A percentile compares a stretch with the other conserved stretches of the same genome.
phyloP scores from a whole-genome alignment of 768 basidiomycete species.

The Hortiboletus flavorubellus region DNA sequence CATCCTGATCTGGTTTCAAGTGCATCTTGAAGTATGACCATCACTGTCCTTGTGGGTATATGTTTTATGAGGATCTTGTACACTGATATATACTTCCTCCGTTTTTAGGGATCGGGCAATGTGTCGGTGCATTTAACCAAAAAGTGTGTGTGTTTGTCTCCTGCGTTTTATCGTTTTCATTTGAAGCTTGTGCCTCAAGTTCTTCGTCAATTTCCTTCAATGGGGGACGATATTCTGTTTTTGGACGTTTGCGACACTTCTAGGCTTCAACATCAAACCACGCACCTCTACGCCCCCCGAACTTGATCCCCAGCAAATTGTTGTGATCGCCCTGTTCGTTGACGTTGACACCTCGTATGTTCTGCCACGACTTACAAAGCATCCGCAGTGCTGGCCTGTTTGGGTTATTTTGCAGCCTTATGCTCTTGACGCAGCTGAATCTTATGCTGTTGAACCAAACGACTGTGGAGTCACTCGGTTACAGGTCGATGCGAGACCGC shows the following conservation, averaged over 20 bases:
- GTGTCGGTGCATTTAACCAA: slow-evolving; percentile 89
- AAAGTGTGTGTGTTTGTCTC: slow-evolving; percentile 56
- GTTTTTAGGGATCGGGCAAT: slow-evolving; percentile 81
- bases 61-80: neutral
- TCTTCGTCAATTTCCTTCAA: slow-evolving; percentile 79
- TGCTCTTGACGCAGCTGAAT: slow-evolving; percentile 56
- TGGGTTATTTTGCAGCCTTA: slow-evolving; percentile 58
- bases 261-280: slow-evolving; percentile 47
- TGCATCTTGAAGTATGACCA: slow-evolving; percentile 85
- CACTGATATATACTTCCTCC: neutral
- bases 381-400: slow-evolving; percentile 63
- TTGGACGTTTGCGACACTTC: slow-evolving; percentile 61
- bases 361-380: slow-evolving; percentile 5
- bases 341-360: neutral
- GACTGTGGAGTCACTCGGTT: slow-evolving; percentile 74
- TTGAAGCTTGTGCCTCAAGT: slow-evolving; percentile 40
- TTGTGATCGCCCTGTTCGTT: slow-evolving; percentile 70
- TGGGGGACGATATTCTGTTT: slow-evolving; percentile 57
- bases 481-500: slow-evolving; percentile 58
- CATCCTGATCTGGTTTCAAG: slow-evolving; percentile 34
- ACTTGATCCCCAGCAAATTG: slow-evolving; percentile 67
- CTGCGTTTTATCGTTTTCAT: neutral
- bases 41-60: slow-evolving; percentile 77
- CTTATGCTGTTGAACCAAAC: slow-evolving; percentile 64
- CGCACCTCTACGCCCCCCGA: slow-evolving; percentile 18